phyloP scores from a whole-genome alignment of 345 rosid species.

The Stellera chamaejasme region DNA sequence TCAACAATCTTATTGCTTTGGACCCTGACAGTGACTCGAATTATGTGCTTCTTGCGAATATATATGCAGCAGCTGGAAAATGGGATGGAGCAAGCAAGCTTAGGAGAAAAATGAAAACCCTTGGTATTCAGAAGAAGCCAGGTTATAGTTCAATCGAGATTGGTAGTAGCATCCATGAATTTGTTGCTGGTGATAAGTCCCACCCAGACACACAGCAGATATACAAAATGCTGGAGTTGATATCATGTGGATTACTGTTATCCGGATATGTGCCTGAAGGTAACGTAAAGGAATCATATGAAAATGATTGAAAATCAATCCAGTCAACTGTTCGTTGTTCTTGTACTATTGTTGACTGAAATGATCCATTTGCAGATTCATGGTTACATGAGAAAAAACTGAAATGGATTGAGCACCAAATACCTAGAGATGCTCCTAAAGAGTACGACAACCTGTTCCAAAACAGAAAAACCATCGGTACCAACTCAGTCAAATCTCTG shows the following conservation, averaged over 20 bases:
- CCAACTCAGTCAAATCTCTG: no score
- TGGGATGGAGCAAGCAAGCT: constrained; percentile 75
- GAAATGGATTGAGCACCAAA: no score
- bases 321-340: neutral
- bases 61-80: constrained; percentile 59
- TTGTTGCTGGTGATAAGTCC: constrained; percentile 55
- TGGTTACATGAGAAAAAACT: no score
- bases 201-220: constrained; percentile 37
- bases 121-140: constrained; percentile 61
- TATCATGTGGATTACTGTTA: constrained; percentile 30
- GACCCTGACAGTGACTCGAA: constrained; percentile 47
- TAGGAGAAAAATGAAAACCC: constrained; percentile 62
- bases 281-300: constrained; percentile 4
- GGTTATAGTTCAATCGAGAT: constrained; percentile 71
- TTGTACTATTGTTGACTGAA: no score
- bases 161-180: constrained; percentile 44
- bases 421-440: no score
- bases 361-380: no score
- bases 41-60: constrained; percentile 58
- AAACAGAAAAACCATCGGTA: no score
- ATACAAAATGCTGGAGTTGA: constrained; percentile 35
- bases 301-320: constrained; percentile 16
- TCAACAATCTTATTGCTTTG: constrained; percentile 34
- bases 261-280: constrained; percentile 27
- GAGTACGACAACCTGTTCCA: no score